phyloP scores from a whole-genome alignment of 331 rosid genomes.

The Malus hybrid region DNA sequence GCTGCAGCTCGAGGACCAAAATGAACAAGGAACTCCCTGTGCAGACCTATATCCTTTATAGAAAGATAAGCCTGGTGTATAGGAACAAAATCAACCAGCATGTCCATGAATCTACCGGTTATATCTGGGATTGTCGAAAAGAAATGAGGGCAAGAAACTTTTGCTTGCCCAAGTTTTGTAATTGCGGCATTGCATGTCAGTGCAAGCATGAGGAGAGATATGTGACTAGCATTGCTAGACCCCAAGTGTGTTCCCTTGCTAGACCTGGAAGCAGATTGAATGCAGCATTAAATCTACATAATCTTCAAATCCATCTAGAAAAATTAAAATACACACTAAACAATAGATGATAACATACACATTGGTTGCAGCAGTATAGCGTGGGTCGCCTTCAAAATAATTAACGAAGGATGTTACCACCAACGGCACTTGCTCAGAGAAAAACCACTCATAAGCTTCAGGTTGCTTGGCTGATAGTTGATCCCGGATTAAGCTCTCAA shows the following conservation, averaged over 20 bases:
- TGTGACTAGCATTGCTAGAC: slow-evolving; percentile 42
- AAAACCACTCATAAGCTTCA: slow-evolving; percentile 87
- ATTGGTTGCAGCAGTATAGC: slow-evolving; percentile 55
- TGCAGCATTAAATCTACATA: slow-evolving; percentile 20
- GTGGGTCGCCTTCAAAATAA: slow-evolving; percentile 54
- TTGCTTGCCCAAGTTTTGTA: slow-evolving; percentile 80
- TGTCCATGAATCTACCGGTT: slow-evolving; percentile 90
- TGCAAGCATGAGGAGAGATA: slow-evolving; percentile 76
- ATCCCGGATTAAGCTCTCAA: slow-evolving; percentile 81
- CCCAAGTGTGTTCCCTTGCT: slow-evolving; percentile 40
- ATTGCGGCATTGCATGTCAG: slow-evolving; percentile 82
- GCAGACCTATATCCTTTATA: slow-evolving; percentile 67
- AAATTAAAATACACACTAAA: slow-evolving; percentile 10
- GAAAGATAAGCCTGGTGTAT: slow-evolving; percentile 71
- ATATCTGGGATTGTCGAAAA: slow-evolving; percentile 67
- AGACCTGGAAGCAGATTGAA: slow-evolving; percentile 45
- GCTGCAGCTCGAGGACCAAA: slow-evolving; percentile 93
- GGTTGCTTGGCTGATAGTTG: slow-evolving; percentile 71
- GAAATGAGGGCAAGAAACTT: slow-evolving; percentile 82
- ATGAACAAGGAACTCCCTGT: slow-evolving; percentile 81
- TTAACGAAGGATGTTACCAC: slow-evolving; percentile 62
- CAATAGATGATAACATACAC: slow-evolving; percentile 45
- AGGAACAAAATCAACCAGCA: slow-evolving; percentile 70
- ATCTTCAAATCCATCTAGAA: slow-evolving; percentile 8
- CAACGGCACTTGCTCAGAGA: slow-evolving; percentile 80